Evolutionary conservation across 2,329 filamentous ascomycete species (phyloP).

Genomic region (Cytospora piceae): DNA sequence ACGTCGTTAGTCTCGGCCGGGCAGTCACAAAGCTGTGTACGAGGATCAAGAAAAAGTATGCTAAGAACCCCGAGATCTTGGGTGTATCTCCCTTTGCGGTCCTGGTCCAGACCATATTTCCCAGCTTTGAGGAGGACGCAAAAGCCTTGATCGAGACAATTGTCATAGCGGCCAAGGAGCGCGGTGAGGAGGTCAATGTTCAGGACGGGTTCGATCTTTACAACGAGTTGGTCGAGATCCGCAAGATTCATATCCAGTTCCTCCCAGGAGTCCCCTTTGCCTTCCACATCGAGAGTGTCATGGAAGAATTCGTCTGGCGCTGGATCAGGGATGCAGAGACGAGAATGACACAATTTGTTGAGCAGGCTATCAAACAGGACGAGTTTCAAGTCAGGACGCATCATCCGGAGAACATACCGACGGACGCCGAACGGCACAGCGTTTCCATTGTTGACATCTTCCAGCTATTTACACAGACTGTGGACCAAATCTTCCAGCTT

Average conservation of each 20-base stretch:
- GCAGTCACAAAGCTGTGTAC: constrained; percentile 83
- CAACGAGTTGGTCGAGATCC: constrained; percentile 82
- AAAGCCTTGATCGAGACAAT: constrained; percentile 83
- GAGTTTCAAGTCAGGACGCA: constrained; percentile 76
- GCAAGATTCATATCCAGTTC: constrained; percentile 75
- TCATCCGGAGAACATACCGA: constrained; percentile 63
- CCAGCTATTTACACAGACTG: constrained; percentile 87
- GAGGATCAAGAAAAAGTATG: constrained; percentile 90
- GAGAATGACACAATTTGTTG: constrained; percentile 81
- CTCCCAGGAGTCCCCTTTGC: constrained; percentile 76
- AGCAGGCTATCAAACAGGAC: constrained; percentile 89
- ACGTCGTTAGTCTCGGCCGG: constrained; percentile 88
- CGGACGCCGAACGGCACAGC: constrained; percentile 86
- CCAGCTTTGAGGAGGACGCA: constrained; percentile 87
- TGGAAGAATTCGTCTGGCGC: constrained; percentile 93
- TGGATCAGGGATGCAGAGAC: constrained; percentile 85
- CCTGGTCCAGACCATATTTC: constrained; percentile 81
- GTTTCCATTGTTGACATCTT: constrained; percentile 93
- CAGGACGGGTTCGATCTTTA: constrained; percentile 96
- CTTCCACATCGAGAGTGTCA: constrained; percentile 82
- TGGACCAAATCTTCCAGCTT: constrained; percentile 83
- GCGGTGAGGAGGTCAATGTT: constrained; percentile 76
- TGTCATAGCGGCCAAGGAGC: constrained; percentile 70
- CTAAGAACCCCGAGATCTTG: constrained; percentile 85
- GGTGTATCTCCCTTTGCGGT: constrained; percentile 69